Evolutionary conservation across 331 rosid genomes (phyloP).

Genomic region (Erythrophleum ivorense): DNA sequence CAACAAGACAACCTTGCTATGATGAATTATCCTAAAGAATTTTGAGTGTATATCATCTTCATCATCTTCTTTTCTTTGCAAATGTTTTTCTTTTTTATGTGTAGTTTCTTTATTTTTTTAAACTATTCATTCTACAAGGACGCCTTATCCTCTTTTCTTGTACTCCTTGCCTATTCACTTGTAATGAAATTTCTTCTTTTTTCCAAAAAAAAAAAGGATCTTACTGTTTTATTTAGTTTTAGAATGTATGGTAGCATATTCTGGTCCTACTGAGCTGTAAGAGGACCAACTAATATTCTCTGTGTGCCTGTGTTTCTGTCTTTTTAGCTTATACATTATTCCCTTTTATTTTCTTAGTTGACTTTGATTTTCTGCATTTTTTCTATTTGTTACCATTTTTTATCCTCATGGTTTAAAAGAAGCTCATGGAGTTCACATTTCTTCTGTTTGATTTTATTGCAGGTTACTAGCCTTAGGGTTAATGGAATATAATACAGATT

Average conservation of each 20-base stretch:
- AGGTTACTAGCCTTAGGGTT: conserved; percentile 87
- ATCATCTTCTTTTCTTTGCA: not conserved
- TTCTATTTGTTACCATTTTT: not conserved
- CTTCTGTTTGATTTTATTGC: conserved; percentile 43
- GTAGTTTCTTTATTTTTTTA: conserved; percentile 7
- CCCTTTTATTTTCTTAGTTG: conserved; percentile 19
- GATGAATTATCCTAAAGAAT: not conserved
- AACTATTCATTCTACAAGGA: not conserved
- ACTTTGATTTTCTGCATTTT: conserved; percentile 18
- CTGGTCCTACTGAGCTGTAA: not conserved
- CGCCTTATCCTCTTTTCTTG: conserved; percentile 5
- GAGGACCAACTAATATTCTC: not conserved
- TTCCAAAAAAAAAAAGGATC: not conserved
- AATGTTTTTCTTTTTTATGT: not conserved
- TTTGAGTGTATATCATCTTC: not conserved
- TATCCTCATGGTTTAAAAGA: conserved; percentile 23
- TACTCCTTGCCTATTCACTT: conserved; percentile 6
- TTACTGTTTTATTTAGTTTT: not conserved
- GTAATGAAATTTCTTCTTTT: conserved; percentile 1
- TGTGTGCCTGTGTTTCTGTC: not conserved
- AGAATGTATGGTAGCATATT: conserved; percentile 9
- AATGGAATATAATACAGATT: conserved; percentile 90
- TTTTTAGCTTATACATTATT: not conserved
- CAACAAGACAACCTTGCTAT: not conserved
- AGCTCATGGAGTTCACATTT: conserved; percentile 17